phyloP scores from a whole-genome alignment of 75 land plant genomes.

The Cupressus sempervirens region DNA sequence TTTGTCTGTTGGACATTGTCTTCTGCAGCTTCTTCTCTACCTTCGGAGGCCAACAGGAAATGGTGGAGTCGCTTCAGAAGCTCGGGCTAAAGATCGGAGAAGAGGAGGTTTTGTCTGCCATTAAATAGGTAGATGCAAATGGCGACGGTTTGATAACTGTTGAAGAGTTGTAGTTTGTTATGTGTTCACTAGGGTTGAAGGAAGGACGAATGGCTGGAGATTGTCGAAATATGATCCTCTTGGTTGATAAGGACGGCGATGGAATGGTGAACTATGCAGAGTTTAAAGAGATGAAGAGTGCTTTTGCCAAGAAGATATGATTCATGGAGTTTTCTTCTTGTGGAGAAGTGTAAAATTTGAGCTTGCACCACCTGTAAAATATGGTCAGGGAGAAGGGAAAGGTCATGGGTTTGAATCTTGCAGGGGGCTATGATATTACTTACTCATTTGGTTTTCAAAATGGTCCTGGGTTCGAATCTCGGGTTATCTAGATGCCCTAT shows the following conservation, averaged over 20 bases:
- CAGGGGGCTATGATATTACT: not conserved
- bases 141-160: slow-evolving; percentile 58
- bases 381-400: not conserved
- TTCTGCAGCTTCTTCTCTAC: no score
- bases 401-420: not conserved
- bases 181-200: slow-evolving; percentile 46
- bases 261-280: slow-evolving; percentile 58
- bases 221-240: slow-evolving; percentile 53
- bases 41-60: slow-evolving; percentile 52
- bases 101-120: slow-evolving; percentile 26
- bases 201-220: slow-evolving; percentile 34
- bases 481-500: no score
- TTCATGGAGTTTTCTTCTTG: not conserved
- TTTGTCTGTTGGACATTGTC: no score
- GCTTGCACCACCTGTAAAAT: not conserved
- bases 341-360: not conserved
- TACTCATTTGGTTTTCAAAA: no score
- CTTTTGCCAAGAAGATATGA: not conserved
- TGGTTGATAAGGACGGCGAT: slow-evolving; percentile 67
- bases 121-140: slow-evolving; percentile 40
- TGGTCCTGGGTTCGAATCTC: not conserved
- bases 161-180: slow-evolving; percentile 48
- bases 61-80: slow-evolving; percentile 44
- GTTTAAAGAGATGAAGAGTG: slow-evolving; percentile 60
- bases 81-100: slow-evolving; percentile 28